Percentiles rank a stretch among this genome's conserved stretches.
Conservation (phyloP, 2,329 filamentous ascomycete genomes). For the Colletotrichum sp. region DNA sequence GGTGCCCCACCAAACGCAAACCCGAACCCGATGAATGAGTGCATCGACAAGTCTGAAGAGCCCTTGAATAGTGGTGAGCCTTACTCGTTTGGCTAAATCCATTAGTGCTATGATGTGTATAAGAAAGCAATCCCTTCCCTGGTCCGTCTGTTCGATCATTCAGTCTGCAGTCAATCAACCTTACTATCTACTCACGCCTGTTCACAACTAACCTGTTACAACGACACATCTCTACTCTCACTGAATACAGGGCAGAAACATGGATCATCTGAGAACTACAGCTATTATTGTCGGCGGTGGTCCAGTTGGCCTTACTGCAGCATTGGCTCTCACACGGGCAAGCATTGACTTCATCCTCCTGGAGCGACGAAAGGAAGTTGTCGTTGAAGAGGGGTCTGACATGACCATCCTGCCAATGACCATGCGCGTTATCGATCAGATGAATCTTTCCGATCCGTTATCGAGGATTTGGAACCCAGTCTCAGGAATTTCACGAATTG, state of each 20-base stretch:
- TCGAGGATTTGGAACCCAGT: neutral
- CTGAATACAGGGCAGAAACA: rapidly evolving
- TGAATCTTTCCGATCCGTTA: conserved; percentile 27
- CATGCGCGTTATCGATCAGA: conserved; percentile 35
- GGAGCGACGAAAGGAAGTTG: conserved; percentile 24
- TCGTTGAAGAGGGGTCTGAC: conserved; percentile 33
- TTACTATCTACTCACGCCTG: rapidly evolving
- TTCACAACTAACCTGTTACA: neutral
- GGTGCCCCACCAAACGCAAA: neutral
- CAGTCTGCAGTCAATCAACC: neutral
- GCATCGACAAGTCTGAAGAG: neutral
- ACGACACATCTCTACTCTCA: neutral
- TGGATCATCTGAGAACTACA: neutral
- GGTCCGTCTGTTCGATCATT: rapidly evolving
- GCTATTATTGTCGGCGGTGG: conserved; percentile 28
- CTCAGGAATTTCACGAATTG: neutral
- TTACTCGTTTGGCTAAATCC: neutral
- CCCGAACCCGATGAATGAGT: neutral
- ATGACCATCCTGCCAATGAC: conserved; percentile 33
- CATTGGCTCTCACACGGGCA: conserved; percentile 28
- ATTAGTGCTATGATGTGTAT: neutral
- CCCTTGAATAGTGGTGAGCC: neutral
- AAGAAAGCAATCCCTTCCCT: rapidly evolving
- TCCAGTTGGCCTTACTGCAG: conserved; percentile 29
- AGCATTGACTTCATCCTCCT: conserved; percentile 9